Evolutionary conservation across 2,329 filamentous ascomycete genomes (phyloP).

Genomic region (Claviceps africana): DNA sequence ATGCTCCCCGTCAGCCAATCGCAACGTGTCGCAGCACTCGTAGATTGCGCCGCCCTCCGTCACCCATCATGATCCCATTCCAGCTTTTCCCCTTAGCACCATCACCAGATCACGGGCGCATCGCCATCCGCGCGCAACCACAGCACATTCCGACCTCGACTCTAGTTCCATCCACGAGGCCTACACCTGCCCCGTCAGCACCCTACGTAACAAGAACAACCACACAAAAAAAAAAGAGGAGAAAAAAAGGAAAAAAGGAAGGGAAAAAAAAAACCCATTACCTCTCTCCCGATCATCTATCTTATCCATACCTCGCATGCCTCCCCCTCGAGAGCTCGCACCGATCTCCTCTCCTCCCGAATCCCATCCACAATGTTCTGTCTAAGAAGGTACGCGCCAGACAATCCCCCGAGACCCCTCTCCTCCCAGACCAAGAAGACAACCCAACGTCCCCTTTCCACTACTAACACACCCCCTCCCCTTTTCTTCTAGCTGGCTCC

Average conservation of each 20-base stretch:
- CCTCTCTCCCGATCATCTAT: not conserved
- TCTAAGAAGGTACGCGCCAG: slow-evolving; percentile 36
- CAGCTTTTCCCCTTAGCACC: not conserved
- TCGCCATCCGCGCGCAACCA: not conserved
- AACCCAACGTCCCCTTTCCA: not conserved
- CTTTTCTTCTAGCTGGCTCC: slow-evolving; percentile 53
- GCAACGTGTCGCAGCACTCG: no score
- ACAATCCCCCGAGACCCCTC: not conserved
- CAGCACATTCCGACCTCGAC: no score
- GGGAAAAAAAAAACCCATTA: not conserved
- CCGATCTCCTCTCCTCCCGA: no score
- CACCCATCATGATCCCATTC: not conserved
- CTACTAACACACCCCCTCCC: not conserved
- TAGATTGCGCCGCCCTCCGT: no score
- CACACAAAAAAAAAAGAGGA: not conserved
- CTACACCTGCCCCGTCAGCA: not conserved
- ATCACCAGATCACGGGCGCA: not conserved
- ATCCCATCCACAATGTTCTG: slow-evolving; percentile 38
- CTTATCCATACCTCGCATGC: not conserved
- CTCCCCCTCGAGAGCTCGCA: not conserved
- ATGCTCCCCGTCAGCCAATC: no score
- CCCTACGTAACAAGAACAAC: not conserved
- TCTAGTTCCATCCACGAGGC: not conserved
- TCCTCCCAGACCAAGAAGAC: not conserved
- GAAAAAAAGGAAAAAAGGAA: not conserved